Base-by-base conservation (phyloP, 345 rosid species). In the Populus euphratica region DNA sequence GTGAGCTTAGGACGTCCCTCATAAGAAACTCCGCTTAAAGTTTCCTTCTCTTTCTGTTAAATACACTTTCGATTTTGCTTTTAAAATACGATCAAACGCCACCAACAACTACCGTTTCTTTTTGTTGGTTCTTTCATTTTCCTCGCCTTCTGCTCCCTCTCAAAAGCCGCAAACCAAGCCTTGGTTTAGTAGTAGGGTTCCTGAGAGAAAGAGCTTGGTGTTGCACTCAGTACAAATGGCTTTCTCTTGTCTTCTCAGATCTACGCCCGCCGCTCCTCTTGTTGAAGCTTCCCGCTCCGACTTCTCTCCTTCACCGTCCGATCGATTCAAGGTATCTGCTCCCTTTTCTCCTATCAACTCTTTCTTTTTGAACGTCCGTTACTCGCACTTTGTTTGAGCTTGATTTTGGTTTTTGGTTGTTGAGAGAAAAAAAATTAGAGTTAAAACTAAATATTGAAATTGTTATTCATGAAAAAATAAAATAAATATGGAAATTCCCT, bases 201-300 rank as follows among this genome's bases (percentile, higher is more conserved):
- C 41, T 49, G 44, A 10, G 44, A 10, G 44, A 41, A 41, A 41
- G 44, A 41, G 44, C 44, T 41, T 12, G 12, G 79, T 27, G 44
- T 8, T 36, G n/a, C 39, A 13, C 13, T 12, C 1, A 14, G 23
- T 10, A 21, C 36, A 78, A 73, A 95, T 93, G 99, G 92, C 96
- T 7, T 82, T 83, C 82, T 88, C 96, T 61, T 83, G 90, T 69
- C 86, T 90, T 67, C 39, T 90, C 86, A 88, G 97, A 92, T 91
- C 96, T 66, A 70, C 91, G 18, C 68, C 90, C 79, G 66, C 86
- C 79, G 74, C 83, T 77, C 14, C 90, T 50, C 79, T 77, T 14
- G 59, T 78, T 20, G 73, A 83, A 12, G 80, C 86, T 78, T 73
- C 86, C 75, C 56, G 83, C 76, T 78, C 88, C 79, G 73, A 76